Evolutionary conservation across 129 eudicot genomes (phyloP), one percentile per base, ranked within the genome.

Genomic region (Escallonia rubra): DNA sequence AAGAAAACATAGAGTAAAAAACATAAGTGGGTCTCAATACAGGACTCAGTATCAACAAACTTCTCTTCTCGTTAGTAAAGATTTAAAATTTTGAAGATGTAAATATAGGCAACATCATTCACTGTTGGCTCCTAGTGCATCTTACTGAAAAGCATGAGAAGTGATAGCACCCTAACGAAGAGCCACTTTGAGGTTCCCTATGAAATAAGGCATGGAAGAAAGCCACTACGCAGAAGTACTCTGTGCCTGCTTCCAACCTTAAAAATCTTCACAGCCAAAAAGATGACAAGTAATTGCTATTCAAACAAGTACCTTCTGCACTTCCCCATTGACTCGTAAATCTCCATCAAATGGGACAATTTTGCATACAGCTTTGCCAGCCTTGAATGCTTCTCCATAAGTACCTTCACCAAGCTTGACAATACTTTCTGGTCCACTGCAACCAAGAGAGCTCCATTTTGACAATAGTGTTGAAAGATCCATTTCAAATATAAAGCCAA

Each of bases 261-360:
- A 23, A 23, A 23, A 23, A 23, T 23, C 34, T 23, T 23, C 34
- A 23, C 1, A 23, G 34, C 34, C 34, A 23, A 23, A 23, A 23
- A 23, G 39, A 43, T 63, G 23, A 45, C n/a, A 53, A 60, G 40
- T 7, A 41, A 60, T 11, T 40, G 41, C 52, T 53, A 39, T 56
- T 16, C 43, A 54, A 40, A 57, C 3, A 45, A 51, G 54, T 79
- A 94, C 99, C 99, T 94, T 94, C 63, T 94, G 99, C 14, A 87
- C 38, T 86, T 94, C 99, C 14, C 97, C 96, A 70, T 94, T 94
- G 53, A 94, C 97, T 56, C 73, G 73, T 10, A 78, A 74, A 67
- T 94, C 92, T 62, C 99, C 99, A 72, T 85, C 83, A 78, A 90
- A 81, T 34, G 99, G 99, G n/a, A 94, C 99, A 72, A 94, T 73